Base-by-base conservation (phyloP, 345 rosid species). In the Punica granatum region DNA sequence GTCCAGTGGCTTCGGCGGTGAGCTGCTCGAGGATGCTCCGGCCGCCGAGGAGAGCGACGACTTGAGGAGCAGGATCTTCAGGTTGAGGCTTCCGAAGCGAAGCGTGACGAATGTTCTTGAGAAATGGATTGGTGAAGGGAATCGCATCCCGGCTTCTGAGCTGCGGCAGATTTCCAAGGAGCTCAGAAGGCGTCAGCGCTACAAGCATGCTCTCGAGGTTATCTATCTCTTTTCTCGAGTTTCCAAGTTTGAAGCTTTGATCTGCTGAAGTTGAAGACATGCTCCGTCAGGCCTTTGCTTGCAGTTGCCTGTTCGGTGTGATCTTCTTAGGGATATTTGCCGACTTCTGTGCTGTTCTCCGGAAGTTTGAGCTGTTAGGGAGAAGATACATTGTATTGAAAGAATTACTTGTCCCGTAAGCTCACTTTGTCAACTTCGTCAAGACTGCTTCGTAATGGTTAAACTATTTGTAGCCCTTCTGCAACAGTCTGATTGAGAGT, bases 121-220 rank as follows among this genome's bases (percentile, higher is more conserved):
- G 80, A 93, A 75, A 75, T 93, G 98, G 98, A 70, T 85, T 44
- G 79, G 81, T 12, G 92, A 90, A 74, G 97, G 98, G 39, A 90
- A 90, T 66, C 72, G 58, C 53, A 71, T 85, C 4, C 66, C 82
- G 4, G 70, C 80, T 64, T 72, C 72, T 43, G 92, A 90, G 75
- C 96, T 93, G 18, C 89, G 97, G 36, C 81, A 78, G 48, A 89
- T 93, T 70, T 79, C 90, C 31, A 87, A 69, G 76, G 97, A 90
- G 60, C 96, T 93, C 65, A 74, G 86, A 69, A 83, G 76, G 73
- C 85, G 85, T 72, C 90, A 83, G 70, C 92, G 98, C 37, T 93
- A 67, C 81, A 90, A 89, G 72, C 98, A 93, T 64, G 98, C 98
- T 61, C 96, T 93, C 48, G 97, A 93, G 97, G 98, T 93, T 68